A percentile compares a stretch with the other conserved stretches of the same genome.
Evolutionary conservation across 2,329 filamentous ascomycete genomes (phyloP).

Genomic region (Talaromyces sp.): DNA sequence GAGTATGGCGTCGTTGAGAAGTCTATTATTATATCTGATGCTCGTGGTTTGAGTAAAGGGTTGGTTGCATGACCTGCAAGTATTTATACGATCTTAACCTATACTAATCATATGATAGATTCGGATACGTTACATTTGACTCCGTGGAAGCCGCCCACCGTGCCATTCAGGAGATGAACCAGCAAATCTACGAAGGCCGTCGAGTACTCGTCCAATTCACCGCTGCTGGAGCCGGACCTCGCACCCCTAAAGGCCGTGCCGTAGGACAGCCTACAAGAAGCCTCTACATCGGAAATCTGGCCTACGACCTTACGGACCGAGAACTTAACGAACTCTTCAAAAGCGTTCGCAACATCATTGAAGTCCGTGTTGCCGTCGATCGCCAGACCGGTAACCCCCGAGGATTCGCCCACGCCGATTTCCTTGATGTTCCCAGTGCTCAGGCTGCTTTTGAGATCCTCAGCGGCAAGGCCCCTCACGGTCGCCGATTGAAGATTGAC

Average conservation of each 20-base stretch:
- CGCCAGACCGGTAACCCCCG: slow-evolving; percentile 73
- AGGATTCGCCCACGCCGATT: slow-evolving; percentile 83
- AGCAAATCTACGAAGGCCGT: slow-evolving; percentile 62
- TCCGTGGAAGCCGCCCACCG: slow-evolving; percentile 51
- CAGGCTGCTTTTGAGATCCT: slow-evolving; percentile 57
- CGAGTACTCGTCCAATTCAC: slow-evolving; percentile 62
- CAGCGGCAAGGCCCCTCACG: slow-evolving; percentile 58
- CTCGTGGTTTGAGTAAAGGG: slow-evolving; percentile 66
- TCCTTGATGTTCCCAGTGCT: slow-evolving; percentile 66
- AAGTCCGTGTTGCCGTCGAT: slow-evolving; percentile 80
- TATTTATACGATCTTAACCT: background rate
- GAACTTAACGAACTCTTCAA: slow-evolving; percentile 77
- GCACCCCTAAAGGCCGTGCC: slow-evolving; percentile 24
- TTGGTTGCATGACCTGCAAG: slow-evolving; percentile 34
- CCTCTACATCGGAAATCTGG: slow-evolving; percentile 81
- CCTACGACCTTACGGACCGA: slow-evolving; percentile 78
- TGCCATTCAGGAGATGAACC: slow-evolving; percentile 58
- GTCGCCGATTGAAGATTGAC: slow-evolving; percentile 64
- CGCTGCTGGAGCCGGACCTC: slow-evolving; percentile 25
- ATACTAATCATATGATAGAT: slow-evolving; percentile 44
- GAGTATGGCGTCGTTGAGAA: slow-evolving; percentile 56
- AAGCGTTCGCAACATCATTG: slow-evolving; percentile 64
- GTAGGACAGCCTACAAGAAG: slow-evolving; percentile 55
- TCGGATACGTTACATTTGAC: slow-evolving; percentile 63
- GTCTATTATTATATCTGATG: slow-evolving; percentile 58